phyloP scores from a whole-genome alignment of 2,329 filamentous ascomycete species.

The Fusarium cyanostomum region DNA sequence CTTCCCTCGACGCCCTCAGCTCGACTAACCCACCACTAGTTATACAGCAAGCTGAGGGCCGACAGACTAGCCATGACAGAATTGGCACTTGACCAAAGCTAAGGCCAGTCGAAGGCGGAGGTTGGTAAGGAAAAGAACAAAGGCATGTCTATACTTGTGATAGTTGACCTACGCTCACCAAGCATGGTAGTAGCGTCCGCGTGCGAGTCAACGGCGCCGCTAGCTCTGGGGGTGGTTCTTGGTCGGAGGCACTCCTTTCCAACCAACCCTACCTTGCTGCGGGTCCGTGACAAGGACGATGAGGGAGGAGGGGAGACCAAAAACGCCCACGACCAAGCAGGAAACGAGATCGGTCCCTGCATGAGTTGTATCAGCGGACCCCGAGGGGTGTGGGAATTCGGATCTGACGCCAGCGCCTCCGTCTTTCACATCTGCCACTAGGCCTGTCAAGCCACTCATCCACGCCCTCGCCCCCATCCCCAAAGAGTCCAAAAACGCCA shows the following conservation, averaged over 20 bases:
- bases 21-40: conserved; percentile 29
- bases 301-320: conserved; percentile 6
- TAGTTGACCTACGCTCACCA: conserved; percentile 5
- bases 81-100: conserved; percentile 16
- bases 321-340: conserved; percentile 1
- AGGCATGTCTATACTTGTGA: conserved; percentile 12
- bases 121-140: conserved; percentile 22
- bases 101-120: conserved; percentile 5
- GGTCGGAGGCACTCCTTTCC: conserved; percentile 18
- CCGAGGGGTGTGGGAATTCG: conserved; percentile 28
- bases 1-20: conserved; percentile 32
- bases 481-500: conserved; percentile 4
- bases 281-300: conserved; percentile 27
- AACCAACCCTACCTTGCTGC: conserved; percentile 23
- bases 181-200: conserved; percentile 16
- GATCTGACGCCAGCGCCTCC: conserved; percentile 25
- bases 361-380: conserved; percentile 33
- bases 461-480: conserved; percentile 10
- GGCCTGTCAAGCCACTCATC: conserved; percentile 17
- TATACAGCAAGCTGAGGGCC: conserved; percentile 23
- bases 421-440: conserved; percentile 17
- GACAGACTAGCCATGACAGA: conserved; percentile 12
- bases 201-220: conserved; percentile 11
- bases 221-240: conserved; percentile 14
- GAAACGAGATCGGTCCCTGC: conserved; percentile 36